Evolutionary conservation across 2,329 filamentous ascomycete genomes (phyloP), one percentile per base, ranked within the genome.

Genomic region (Colletotrichum gloeosporioides): DNA sequence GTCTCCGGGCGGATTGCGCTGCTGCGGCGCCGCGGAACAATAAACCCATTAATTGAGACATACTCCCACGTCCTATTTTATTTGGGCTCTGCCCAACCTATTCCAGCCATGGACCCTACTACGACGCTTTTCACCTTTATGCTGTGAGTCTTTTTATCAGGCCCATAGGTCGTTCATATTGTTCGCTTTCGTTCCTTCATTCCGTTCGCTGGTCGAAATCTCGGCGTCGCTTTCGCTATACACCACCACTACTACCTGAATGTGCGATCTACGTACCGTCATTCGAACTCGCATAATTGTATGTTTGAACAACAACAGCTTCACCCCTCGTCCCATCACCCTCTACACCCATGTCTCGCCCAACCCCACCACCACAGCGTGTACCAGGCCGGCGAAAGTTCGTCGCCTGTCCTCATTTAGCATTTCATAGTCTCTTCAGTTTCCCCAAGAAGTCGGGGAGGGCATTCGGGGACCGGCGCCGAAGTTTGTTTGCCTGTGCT

Each of bases 61-160:
- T 68, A 34, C 25, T 34, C 44, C 34, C 70, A 18, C 49, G n/a
- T 57, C 29, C 32, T 75, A 72, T 73, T 73, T 73, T 18, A 69
- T 4, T 76, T 64, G 59, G 73, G 64, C 70, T 68, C 49, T 44
- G 55, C 32, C 69, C 69, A 57, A 49, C 27, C 61, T 12, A 6
- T 12, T 59, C 25, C 55, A 53, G 71, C 69, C 82, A 91, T 92
- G 90, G 90, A 92, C 84, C 90, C 90, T 69, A 88, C 88, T 57
- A 93, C 78, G 49, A 79, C 78, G 18, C 78, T 79, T 34, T 77
- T 79, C 63, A 79, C 78, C 9, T 79, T 79, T 18, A 79, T 79
- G 77, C 84, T 93, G 92, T 93, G 87, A 91, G 91, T 92, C 81
- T 73, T 80, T 92, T 81, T 74, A 80, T 80, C 74, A 68, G 78